Evolutionary conservation across 2,329 filamentous ascomycete species (phyloP).

Genomic region (Penicillium sp.): DNA sequence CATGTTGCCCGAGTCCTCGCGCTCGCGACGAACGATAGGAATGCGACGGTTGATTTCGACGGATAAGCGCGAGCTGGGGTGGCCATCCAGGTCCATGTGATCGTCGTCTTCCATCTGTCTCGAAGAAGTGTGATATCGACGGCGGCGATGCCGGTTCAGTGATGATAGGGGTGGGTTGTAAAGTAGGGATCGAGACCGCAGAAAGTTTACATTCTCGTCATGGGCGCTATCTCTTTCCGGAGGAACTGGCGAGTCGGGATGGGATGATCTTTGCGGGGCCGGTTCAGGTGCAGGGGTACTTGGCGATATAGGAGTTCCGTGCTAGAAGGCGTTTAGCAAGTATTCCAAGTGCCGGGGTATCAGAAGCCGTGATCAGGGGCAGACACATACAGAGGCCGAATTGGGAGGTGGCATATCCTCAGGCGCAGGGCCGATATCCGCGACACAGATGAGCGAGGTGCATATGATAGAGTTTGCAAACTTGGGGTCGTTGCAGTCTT

Average conservation of each 20-base stretch:
- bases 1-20: slow-evolving; percentile 43
- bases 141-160: slow-evolving; percentile 30
- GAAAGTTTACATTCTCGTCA: slow-evolving; percentile 48
- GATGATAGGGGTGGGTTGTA: slow-evolving; percentile 22
- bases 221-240: slow-evolving; percentile 42
- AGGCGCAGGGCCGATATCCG: slow-evolving; percentile 13
- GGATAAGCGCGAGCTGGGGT: slow-evolving; percentile 24
- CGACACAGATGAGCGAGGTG: slow-evolving; percentile 4
- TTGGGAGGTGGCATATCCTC: slow-evolving; percentile 40
- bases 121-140: slow-evolving; percentile 23
- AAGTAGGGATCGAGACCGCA: slow-evolving; percentile 39
- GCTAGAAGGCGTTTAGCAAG: slow-evolving; percentile 9
- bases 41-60: slow-evolving; percentile 42
- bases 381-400: slow-evolving; percentile 38
- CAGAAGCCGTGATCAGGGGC: slow-evolving; percentile 1
- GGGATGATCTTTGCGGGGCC: slow-evolving; percentile 46
- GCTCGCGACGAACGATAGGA: slow-evolving; percentile 33
- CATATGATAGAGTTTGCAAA: not conserved
- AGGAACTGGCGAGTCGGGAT: slow-evolving; percentile 46
- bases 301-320: slow-evolving; percentile 27
- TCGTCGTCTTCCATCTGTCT: slow-evolving; percentile 27
- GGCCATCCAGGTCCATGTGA: slow-evolving; percentile 36
- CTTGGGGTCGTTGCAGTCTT: no score
- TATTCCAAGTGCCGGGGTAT: not conserved
- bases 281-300: slow-evolving; percentile 31